These are phyloP conservation scores for Tuber calosporum DNA, from an alignment of 495 filamentous ascomycete genomes.

Conservation along the genomic window DNA sequence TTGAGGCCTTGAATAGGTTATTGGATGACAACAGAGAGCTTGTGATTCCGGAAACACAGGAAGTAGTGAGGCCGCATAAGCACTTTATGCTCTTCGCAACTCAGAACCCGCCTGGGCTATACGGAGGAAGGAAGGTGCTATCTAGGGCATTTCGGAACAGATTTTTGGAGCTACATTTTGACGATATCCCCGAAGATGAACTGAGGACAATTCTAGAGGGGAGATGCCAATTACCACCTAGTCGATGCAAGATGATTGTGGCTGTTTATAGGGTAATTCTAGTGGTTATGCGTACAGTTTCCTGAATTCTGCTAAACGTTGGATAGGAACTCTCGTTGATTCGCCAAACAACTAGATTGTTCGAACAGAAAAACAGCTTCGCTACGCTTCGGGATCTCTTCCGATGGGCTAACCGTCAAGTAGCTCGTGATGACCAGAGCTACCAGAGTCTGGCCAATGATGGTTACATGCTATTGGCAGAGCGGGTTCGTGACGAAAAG, in stretches of 20 bases:
- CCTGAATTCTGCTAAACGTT: background rate
- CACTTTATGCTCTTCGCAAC: slow-evolving; percentile 99
- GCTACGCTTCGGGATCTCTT: slow-evolving; percentile 95
- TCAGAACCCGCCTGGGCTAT: slow-evolving; percentile 91
- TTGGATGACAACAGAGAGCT: slow-evolving; percentile 97
- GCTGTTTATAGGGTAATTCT: slow-evolving; percentile 64
- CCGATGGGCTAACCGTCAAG: slow-evolving; percentile 79
- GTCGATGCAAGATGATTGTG: slow-evolving; percentile 83
- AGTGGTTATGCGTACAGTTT: slow-evolving; percentile 19
- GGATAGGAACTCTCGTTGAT: slow-evolving; percentile 64
- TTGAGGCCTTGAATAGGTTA: slow-evolving; percentile 90
- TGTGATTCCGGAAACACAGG: slow-evolving; percentile 93
- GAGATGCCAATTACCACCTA: slow-evolving; percentile 74
- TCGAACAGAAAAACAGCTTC: slow-evolving; percentile 96
- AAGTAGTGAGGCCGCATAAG: slow-evolving; percentile 78
- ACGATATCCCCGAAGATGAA: slow-evolving; percentile 94
- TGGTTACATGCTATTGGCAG: slow-evolving; percentile 91
- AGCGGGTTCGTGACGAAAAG: slow-evolving; percentile 84
- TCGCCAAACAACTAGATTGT: slow-evolving; percentile 79
- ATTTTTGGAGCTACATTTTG: slow-evolving; percentile 95
- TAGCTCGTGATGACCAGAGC: slow-evolving; percentile 72
- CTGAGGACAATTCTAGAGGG: slow-evolving; percentile 87
- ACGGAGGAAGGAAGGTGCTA: slow-evolving; percentile 86
- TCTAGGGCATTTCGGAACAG: slow-evolving; percentile 93
- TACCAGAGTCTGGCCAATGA: slow-evolving; percentile 82